Percentiles rank a stretch among this genome's conserved stretches.
Evolutionary conservation across 768 basidiomycete genomes (phyloP).

Genomic region (Crassisporium funariophilum): DNA sequence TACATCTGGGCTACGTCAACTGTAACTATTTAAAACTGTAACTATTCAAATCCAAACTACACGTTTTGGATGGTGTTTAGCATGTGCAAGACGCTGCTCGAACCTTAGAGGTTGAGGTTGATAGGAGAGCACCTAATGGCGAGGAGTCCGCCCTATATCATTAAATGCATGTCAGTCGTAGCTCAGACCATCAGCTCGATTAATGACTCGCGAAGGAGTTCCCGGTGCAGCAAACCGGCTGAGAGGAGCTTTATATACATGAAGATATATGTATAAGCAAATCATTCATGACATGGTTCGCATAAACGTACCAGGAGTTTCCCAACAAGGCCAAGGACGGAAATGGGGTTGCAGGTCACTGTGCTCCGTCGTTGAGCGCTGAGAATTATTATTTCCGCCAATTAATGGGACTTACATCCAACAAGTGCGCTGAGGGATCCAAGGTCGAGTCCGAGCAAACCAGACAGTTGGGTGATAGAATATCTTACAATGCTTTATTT

Average conservation of each 20-base stretch:
- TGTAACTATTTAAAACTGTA: too few relatives aligned
- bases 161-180: too few relatives aligned
- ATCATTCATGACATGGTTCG: too few relatives aligned
- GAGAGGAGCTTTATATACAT: conserved; percentile 6
- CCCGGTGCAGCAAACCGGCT: conserved; percentile 20
- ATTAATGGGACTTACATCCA: conserved; percentile 13
- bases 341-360: conserved; percentile 13
- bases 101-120: conserved; percentile 1
- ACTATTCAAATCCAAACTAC: too few relatives aligned
- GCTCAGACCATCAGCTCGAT: not conserved
- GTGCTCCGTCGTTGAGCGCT: too few relatives aligned
- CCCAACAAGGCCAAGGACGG: conserved; percentile 8
- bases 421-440: conserved; percentile 12
- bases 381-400: too few relatives aligned
- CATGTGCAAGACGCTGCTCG: too few relatives aligned
- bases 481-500: too few relatives aligned
- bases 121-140: conserved; percentile 7
- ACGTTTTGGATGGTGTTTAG: too few relatives aligned
- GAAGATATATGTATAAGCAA: not conserved
- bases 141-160: conserved; percentile 17
- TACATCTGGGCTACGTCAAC: too few relatives aligned
- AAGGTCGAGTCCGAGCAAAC: conserved; percentile 13
- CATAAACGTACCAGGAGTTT: too few relatives aligned
- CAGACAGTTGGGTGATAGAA: conserved; percentile 3
- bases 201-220: conserved; percentile 13